Base-by-base conservation (phyloP, 2,329 filamentous ascomycete genomes). In the Neodidymelliopsis sp. region DNA sequence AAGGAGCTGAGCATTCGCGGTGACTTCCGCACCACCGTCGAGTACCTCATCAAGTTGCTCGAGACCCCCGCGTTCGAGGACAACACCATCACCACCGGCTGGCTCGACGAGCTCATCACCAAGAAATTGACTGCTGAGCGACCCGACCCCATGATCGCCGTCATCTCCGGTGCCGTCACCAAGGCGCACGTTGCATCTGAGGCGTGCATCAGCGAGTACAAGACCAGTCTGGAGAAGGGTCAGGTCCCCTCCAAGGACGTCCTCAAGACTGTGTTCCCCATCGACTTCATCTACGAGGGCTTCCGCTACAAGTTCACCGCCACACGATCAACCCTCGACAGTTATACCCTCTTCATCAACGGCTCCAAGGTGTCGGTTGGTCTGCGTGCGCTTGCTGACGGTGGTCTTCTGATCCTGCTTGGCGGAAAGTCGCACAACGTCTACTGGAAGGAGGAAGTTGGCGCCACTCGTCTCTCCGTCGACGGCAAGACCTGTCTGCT, bases 1-100 rank as follows among this genome's bases (percentile, higher is more conserved):
- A 99, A 99, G 82, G 94, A 99, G 78, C 77, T 99, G 77, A 99
- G 93, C 79, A 99, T 99, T 81, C 94, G 94, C 78, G 94, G 94
- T 83, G 94, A 99, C 75, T 99, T 99, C 84, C 85, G 92, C 71
- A 99, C 94, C 43, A 99, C 94, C 1, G 93, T 99, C 46, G 94
- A 99, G 75, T 99, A 99, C 74, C 84, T 99, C 58, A 97, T 99
- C 77, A 99, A 99, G 82, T 85, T 99, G 59, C 84, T 99, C 34
- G 94, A 99, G 78, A 99, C 95, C 0, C 93, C 96, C 57, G 94
- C 92, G 51, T 99, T 99, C 71, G 93, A 97, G 77, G 92, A 95
- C 54, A 99, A 99, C 81, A 99, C 94, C 60, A 99, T 99, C 74
- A 97, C 94, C 25, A 99, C 94, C 13, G 94, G 93, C 65, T 99